Conservation (phyloP, 176 grass and related monocot species). For the Carex parvula region DNA sequence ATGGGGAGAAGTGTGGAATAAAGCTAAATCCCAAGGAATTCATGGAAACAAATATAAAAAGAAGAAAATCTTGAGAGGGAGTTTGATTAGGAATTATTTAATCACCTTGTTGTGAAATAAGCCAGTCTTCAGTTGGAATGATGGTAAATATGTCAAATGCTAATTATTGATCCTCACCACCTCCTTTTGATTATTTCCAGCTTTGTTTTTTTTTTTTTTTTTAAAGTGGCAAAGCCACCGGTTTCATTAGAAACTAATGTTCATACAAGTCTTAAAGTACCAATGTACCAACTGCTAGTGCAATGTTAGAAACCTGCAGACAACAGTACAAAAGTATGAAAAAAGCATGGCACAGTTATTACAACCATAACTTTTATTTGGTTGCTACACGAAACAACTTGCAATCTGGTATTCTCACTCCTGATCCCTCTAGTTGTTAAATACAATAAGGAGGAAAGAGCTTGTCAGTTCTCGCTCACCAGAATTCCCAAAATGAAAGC, state of each 20-base stretch:
- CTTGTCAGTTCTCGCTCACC: not conserved
- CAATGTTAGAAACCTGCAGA: too few species aligned
- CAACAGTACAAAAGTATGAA: too few species aligned
- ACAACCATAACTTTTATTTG: not conserved
- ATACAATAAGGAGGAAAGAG: not conserved
- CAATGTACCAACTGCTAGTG: too few species aligned
- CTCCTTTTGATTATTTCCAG: not conserved
- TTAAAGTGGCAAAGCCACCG: too few species aligned
- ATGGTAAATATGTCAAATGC: not conserved
- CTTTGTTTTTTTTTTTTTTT: not conserved
- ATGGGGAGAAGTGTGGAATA: not conserved
- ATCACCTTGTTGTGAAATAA: not conserved
- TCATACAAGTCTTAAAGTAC: too few species aligned
- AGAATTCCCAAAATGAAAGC: not conserved
- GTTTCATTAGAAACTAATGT: too few species aligned
- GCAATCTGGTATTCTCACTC: not conserved
- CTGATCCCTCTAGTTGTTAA: not conserved
- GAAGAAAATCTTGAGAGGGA: not conserved
- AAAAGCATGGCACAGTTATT: too few species aligned
- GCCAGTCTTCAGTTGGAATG: not conserved
- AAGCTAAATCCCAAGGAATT: not conserved
- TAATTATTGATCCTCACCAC: not conserved
- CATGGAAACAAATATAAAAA: not conserved
- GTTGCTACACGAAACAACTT: not conserved
- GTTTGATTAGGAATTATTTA: not conserved